Base-by-base conservation (phyloP, 495 filamentous ascomycete species). In the Cercophora samala region DNA sequence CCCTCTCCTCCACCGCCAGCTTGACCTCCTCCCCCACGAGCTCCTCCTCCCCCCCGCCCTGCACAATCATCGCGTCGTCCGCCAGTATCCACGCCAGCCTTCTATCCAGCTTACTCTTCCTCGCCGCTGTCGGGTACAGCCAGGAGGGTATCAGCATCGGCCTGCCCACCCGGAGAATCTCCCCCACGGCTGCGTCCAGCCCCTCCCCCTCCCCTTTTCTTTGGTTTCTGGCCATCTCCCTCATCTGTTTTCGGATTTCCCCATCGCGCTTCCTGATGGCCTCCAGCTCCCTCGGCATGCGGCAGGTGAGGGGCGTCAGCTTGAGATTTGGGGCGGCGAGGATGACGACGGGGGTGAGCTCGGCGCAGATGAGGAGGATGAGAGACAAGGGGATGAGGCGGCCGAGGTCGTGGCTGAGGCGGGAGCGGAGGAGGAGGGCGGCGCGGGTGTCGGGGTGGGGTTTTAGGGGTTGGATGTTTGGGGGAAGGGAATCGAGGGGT, bases 271-370 rank as follows among this genome's bases (percentile, higher is more conserved):
- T 2, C 13, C 37, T 11, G 13, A 46, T 46, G 5, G 37, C 37
- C 37, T 80, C 78, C 0, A 90, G 72, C 77, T 97, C 94, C 52
- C 72, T 74, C 0, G 95, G 95, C 11, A 97, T 87, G 2, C 92
- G 85, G 73, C 93, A 96, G 0, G 91, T 90, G 64, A 82, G 84
- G 0, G 94, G 94, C 17, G 95, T 89, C 42, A 92, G 76, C 8
- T 81, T 79, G 2, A 46, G 11, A 1, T 46, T 46, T 5, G 86
- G 86, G 19, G 93, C 77, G n/a, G 90, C 79, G 5, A 89, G 75
- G 0, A 89, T 83, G 6, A 95, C 74, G 1, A 97, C 68, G 0
- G 93, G 92, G 6, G 92, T 91, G 74, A 95, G 88, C 73, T 97
- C 94, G 3, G 92, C 95, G 73, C 88, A 92, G 51, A 96, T 56